Base-by-base conservation (phyloP, 257 asterid genomes). In the Solanum sitiens region DNA sequence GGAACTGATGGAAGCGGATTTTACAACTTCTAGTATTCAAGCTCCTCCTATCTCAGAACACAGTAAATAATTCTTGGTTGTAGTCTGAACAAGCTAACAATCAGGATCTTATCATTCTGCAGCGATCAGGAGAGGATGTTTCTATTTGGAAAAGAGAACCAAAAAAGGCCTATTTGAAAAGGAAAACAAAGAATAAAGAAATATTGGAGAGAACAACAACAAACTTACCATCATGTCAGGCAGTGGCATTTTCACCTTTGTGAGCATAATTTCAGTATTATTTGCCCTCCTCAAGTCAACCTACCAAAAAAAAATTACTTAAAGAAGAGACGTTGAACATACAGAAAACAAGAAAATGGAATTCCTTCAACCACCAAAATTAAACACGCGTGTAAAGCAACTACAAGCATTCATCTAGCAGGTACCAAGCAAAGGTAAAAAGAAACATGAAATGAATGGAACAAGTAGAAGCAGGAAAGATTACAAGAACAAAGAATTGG, bases 221-320 rank as follows among this genome's bases (percentile, higher is more conserved):
- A 45, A 45, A 90, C 95, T 92, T 91, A 97, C 99, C 99, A 96
- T 91, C 98, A 98, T 96, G 92, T 98, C 99, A 70, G 99, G 98
- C 91, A 98, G 99, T 87, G 99, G 99, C 98, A 98, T 98, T 92
- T 97, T 98, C 90, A 98, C 99, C 90, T 98, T 98, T 45, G 99
- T 96, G 86, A 98, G 98, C 99, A 98, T 98, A 89, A 98, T 98
- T 91, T 98, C 99, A 67, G 99, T 96, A 91, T 98, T 98, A 91
- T 96, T 94, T 87, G 98, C 99, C 93, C 99, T 95, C 93, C 98
- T 92, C 85, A 98, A 94, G 93, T 98, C 99, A 93, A 98, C 59
- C 99, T 98, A 91, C 89, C 91, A 82, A 74, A 67, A 90, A 86
- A 33, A n/a, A 45, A n/a, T 42, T 80, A 82, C 86, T 18, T 82